A percentile compares a stretch with the other conserved stretches of the same genome.
phyloP scores from a whole-genome alignment of 495 filamentous ascomycete species.

The Talaromyces borbonicus region DNA sequence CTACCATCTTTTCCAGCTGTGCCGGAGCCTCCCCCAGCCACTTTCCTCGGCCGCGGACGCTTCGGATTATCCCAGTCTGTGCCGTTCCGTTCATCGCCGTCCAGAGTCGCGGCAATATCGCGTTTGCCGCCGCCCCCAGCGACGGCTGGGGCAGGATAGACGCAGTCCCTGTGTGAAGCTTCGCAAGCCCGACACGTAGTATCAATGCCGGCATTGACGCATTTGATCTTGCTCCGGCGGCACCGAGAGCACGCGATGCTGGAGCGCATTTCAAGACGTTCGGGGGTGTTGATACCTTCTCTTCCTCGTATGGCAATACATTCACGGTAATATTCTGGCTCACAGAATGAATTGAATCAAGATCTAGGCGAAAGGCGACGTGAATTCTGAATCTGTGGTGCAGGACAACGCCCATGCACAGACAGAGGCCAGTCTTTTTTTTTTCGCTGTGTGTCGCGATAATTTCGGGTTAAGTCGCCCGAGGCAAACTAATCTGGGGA shows the following conservation, averaged over 20 bases:
- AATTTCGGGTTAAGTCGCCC: too few relatives aligned
- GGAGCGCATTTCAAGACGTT: slow-evolving; percentile 48
- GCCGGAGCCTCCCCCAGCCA: slow-evolving; percentile 20
- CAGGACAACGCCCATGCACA: too few relatives aligned
- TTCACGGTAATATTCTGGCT: slow-evolving; percentile 1
- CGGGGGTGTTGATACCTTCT: slow-evolving; percentile 1
- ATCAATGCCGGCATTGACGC: slow-evolving; percentile 65
- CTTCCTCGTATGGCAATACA: slow-evolving; percentile 5
- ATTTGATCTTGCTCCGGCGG: slow-evolving; percentile 77
- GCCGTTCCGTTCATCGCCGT: slow-evolving; percentile 44
- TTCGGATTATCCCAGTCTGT: slow-evolving; percentile 51
- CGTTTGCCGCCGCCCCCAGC: slow-evolving; percentile 47
- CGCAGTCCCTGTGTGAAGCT: slow-evolving; percentile 64
- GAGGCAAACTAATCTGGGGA: too few relatives aligned
- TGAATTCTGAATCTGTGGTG: too few relatives aligned
- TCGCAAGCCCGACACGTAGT: slow-evolving; percentile 72
- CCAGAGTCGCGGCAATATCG: slow-evolving; percentile 36
- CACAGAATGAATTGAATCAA: not conserved
- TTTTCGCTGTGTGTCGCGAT: too few relatives aligned
- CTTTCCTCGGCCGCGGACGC: slow-evolving; percentile 44
- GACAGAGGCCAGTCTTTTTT: too few relatives aligned
- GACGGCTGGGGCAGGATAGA: slow-evolving; percentile 57
- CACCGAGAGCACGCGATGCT: slow-evolving; percentile 73
- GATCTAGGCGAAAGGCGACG: too few relatives aligned
- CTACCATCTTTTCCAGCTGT: slow-evolving; percentile 22